Conservation (phyloP, 1,284 basidiomycete genomes). For the Apiotrichum brassicae region DNA sequence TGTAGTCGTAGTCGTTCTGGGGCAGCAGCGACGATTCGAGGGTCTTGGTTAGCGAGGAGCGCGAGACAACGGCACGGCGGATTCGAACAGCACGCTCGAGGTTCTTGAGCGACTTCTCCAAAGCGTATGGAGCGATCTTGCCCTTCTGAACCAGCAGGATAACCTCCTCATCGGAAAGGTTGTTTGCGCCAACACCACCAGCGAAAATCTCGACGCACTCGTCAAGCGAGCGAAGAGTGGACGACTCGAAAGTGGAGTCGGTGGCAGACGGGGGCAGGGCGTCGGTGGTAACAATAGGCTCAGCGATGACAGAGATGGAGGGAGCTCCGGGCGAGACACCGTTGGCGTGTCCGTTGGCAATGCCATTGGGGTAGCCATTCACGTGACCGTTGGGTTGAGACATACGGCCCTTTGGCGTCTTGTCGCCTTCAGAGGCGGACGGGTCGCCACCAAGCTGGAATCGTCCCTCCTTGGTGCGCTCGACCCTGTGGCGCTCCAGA, state of each 20-base stretch:
- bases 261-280: background rate
- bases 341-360: constrained; percentile 12
- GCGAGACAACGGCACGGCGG: constrained; percentile 84
- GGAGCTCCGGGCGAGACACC: constrained; percentile 26
- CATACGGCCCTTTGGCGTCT: constrained; percentile 15
- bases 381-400: constrained; percentile 10
- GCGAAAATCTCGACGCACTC: constrained; percentile 83
- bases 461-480: constrained; percentile 12
- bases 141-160: constrained; percentile 83
- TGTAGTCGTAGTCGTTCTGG: constrained; percentile 84
- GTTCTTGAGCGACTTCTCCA: constrained; percentile 88
- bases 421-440: constrained; percentile 15
- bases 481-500: constrained; percentile 9
- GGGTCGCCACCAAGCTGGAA: constrained; percentile 4
- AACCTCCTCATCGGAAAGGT: constrained; percentile 87
- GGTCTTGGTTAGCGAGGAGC: constrained; percentile 75
- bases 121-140: constrained; percentile 86
- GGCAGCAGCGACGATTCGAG: constrained; percentile 81
- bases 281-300: constrained; percentile 11
- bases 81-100: constrained; percentile 80
- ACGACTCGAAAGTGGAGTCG: constrained; percentile 1
- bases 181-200: constrained; percentile 57
- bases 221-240: constrained; percentile 57
- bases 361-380: constrained; percentile 9
- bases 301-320: constrained; percentile 25